These are phyloP conservation scores for Phytophthora colocasiae DNA, from an alignment of 352 stramenopile species.

Conservation along the genomic window DNA sequence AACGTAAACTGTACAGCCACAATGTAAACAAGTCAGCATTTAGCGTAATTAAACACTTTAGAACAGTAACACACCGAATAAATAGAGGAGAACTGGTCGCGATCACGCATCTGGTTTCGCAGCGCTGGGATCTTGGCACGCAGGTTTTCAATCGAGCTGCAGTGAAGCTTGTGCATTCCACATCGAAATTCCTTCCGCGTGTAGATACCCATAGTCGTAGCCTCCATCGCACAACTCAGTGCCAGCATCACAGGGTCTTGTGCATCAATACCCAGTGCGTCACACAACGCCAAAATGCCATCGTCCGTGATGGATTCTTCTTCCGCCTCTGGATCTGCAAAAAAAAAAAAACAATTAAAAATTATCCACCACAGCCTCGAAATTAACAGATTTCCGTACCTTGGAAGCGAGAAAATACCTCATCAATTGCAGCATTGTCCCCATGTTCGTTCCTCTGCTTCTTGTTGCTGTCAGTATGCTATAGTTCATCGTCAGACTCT, in stretches of 20 bases:
- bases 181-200: constrained; percentile 74
- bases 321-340: constrained; percentile 50
- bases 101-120: constrained; percentile 54
- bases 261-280: constrained; percentile 70
- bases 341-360: neutral
- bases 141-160: constrained; percentile 62
- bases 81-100: constrained; percentile 72
- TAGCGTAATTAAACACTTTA: neutral
- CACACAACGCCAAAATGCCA: constrained; percentile 78
- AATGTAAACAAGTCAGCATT: neutral
- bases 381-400: constrained; percentile 34
- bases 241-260: constrained; percentile 86
- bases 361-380: constrained; percentile 2
- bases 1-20: constrained; percentile 72
- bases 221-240: constrained; percentile 83
- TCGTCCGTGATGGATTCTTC: constrained; percentile 85
- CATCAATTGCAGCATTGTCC: constrained; percentile 53
- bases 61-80: constrained; percentile 65
- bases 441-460: constrained; percentile 55
- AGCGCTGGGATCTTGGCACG: constrained; percentile 57
- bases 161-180: constrained; percentile 77
- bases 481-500: neutral
- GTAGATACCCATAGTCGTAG: constrained; percentile 81
- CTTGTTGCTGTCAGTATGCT: constrained; percentile 49
- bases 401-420: constrained; percentile 69